Conservation (phyloP, 108 stramenopile genomes). For the Licmophora abbreviata region DNA sequence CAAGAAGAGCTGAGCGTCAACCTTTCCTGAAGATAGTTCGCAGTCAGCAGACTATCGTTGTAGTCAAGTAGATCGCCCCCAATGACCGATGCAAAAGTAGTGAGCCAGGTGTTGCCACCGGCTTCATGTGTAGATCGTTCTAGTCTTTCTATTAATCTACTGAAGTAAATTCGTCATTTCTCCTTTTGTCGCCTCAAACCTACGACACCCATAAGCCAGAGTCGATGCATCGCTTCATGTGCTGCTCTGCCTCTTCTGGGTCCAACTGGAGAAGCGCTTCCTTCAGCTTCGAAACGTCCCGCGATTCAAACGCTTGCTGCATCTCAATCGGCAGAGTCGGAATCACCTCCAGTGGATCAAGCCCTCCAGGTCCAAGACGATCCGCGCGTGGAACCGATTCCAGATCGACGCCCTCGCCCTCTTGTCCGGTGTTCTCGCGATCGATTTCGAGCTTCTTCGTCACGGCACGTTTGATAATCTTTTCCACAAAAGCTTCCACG, state of each 20-base stretch:
- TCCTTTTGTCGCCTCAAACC: too few species aligned
- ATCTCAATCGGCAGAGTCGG: constrained; percentile 75
- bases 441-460: constrained; percentile 80
- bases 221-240: constrained; percentile 93
- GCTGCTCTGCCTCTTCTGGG: constrained; percentile 82
- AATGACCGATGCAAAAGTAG: too few species aligned
- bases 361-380: constrained; percentile 91
- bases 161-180: too few species aligned
- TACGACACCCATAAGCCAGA: constrained; percentile 82
- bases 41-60: too few species aligned
- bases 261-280: constrained; percentile 67
- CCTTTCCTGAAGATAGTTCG: too few species aligned
- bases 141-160: too few species aligned
- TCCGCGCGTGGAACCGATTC: constrained; percentile 66
- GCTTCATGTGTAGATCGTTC: too few species aligned
- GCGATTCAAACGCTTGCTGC: constrained; percentile 91
- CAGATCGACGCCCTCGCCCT: constrained; percentile 60
- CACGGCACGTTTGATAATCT: constrained; percentile 87
- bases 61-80: too few species aligned
- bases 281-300: constrained; percentile 77
- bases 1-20: too few species aligned
- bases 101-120: too few species aligned
- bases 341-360: constrained; percentile 95
- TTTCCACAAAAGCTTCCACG: constrained; percentile 70
- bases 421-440: constrained; percentile 32